A percentile compares a stretch with the other conserved stretches of the same genome.
Evolutionary conservation across 768 basidiomycete genomes (phyloP).

Genomic region (Leccinum obscurum): DNA sequence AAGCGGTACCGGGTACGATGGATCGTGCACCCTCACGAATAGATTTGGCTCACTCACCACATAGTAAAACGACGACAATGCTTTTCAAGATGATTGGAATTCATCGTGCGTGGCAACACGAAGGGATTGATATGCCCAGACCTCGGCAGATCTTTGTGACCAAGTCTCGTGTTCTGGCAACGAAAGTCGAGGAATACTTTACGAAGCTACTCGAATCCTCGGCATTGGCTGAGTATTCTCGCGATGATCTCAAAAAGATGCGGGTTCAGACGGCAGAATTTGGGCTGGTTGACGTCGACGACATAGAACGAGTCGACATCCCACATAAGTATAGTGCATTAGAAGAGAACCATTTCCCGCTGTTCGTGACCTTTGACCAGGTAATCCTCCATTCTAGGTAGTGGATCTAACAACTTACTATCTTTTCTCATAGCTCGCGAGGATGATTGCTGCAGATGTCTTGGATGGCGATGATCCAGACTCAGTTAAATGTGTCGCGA

Average conservation of each 20-base stretch:
- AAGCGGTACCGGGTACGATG: constrained; percentile 68
- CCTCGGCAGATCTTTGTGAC: constrained; percentile 75
- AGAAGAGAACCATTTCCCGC: constrained; percentile 60
- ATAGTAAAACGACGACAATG: constrained; percentile 75
- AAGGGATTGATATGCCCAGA: constrained; percentile 35
- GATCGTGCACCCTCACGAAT: background rate
- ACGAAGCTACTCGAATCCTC: constrained; percentile 48
- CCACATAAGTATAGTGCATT: constrained; percentile 57
- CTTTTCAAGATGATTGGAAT: constrained; percentile 74
- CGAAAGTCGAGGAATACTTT: constrained; percentile 73
- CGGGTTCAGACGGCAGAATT: constrained; percentile 18
- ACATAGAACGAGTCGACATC: constrained; percentile 28
- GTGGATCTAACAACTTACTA: background rate
- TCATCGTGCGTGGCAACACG: constrained; percentile 52
- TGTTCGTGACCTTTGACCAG: constrained; percentile 67
- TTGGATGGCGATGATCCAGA: constrained; percentile 6
- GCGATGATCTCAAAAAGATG: constrained; percentile 39
- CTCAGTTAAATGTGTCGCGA: constrained; percentile 3
- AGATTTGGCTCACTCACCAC: background rate
- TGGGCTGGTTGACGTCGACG: constrained; percentile 35
- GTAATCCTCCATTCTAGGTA: constrained; percentile 34
- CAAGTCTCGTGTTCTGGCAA: constrained; percentile 62
- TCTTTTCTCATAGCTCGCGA: constrained; percentile 17
- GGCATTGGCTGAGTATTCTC: constrained; percentile 35
- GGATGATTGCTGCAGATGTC: constrained; percentile 30